A percentile compares a stretch with the other conserved stretches of the same genome.
Conservation (phyloP, 2,329 filamentous ascomycete species). For the Pseudopithomyces chartarum region DNA sequence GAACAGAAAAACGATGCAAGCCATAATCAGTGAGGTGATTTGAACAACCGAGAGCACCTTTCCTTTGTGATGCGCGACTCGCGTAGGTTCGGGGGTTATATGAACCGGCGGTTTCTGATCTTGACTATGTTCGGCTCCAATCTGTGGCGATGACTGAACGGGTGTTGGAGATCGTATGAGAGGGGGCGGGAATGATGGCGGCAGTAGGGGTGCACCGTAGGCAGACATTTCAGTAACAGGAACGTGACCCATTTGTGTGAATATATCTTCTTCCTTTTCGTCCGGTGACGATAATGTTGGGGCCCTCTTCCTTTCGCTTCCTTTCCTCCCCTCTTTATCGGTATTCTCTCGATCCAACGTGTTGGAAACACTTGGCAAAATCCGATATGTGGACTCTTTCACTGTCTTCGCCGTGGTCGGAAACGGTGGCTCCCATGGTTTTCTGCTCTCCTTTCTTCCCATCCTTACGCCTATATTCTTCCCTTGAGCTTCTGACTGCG, state of each 20-base stretch:
- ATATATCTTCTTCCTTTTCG: background rate
- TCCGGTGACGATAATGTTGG: background rate
- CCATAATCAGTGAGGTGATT: slow-evolving; percentile 10
- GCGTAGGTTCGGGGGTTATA: background rate
- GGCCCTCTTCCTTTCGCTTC: background rate
- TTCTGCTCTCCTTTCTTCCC: slow-evolving; percentile 11
- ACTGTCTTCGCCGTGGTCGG: slow-evolving; percentile 7
- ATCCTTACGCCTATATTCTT: background rate
- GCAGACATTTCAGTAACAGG: background rate
- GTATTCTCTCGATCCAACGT: background rate
- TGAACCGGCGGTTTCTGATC: background rate
- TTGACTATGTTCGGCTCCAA: background rate
- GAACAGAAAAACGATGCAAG: slow-evolving; percentile 21
- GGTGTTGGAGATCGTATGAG: background rate
- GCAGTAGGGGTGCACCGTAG: background rate
- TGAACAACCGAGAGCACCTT: slow-evolving; percentile 6
- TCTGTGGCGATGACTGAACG: background rate
- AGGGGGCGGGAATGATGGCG: background rate
- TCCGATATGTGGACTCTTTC: slow-evolving; percentile 4
- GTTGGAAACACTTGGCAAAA: slow-evolving; percentile 1
- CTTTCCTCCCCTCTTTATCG: background rate
- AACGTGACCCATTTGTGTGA: background rate
- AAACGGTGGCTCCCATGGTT: slow-evolving; percentile 37
- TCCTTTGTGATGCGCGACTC: background rate
- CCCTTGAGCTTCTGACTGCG: too few species aligned